Evolutionary conservation across 2,329 filamentous ascomycete species (phyloP).

Genomic region (Scedosporium minutisporum): DNA sequence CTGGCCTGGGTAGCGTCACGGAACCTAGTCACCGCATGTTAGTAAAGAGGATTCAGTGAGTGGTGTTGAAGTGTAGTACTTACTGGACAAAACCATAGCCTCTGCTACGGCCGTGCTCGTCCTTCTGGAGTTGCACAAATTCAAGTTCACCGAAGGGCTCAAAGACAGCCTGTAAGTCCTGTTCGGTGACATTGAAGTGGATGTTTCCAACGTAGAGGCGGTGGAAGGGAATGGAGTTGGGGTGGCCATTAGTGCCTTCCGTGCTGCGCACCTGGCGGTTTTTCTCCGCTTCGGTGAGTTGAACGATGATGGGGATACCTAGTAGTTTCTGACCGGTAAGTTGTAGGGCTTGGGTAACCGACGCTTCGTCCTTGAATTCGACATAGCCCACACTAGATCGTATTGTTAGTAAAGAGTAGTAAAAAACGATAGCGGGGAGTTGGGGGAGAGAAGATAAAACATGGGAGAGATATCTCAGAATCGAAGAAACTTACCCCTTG

Average conservation of each 20-base stretch:
- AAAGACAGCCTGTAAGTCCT: slow-evolving; percentile 91
- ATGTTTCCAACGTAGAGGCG: slow-evolving; percentile 98
- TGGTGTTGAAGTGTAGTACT: slow-evolving; percentile 27
- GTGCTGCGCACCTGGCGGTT: slow-evolving; percentile 89
- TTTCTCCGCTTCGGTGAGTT: slow-evolving; percentile 98
- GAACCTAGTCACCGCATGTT: slow-evolving; percentile 51
- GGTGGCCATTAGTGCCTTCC: slow-evolving; percentile 57
- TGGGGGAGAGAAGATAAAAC: not conserved
- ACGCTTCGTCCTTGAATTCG: slow-evolving; percentile 95
- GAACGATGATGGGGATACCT: slow-evolving; percentile 97
- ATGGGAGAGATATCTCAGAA: too few relatives aligned
- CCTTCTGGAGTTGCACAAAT: slow-evolving; percentile 95
- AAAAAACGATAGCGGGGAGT: slow-evolving; percentile 2
- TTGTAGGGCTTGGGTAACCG: slow-evolving; percentile 84
- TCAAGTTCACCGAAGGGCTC: slow-evolving; percentile 96
- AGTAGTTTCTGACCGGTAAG: slow-evolving; percentile 97
- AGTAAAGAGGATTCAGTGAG: slow-evolving; percentile 15
- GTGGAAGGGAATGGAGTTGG: slow-evolving; percentile 88
- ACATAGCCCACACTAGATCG: slow-evolving; percentile 83
- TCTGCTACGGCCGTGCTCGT: slow-evolving; percentile 80
- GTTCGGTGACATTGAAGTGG: slow-evolving; percentile 97
- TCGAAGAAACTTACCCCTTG: slow-evolving; percentile 64
- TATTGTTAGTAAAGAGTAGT: slow-evolving; percentile 24
- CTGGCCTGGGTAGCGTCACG: slow-evolving; percentile 83
- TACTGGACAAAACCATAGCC: slow-evolving; percentile 99